Percentiles rank a stretch among this genome's conserved stretches.
Evolutionary conservation across 257 asterid species (phyloP).

Genomic region (Solanum ossicruentum): DNA sequence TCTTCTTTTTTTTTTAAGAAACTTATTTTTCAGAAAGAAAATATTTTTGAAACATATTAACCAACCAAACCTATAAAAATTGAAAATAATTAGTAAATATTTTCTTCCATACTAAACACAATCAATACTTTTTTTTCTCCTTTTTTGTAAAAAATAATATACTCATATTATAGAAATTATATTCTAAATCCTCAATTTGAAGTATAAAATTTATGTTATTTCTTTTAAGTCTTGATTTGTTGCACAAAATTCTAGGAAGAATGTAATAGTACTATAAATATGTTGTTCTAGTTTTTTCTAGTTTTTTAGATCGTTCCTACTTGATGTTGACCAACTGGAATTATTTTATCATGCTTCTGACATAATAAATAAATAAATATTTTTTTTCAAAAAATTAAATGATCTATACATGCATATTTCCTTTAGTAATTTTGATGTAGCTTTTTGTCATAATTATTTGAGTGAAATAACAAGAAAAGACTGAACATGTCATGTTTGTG

Average conservation of each 20-base stretch:
- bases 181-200: no score
- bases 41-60: no score
- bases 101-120: no score
- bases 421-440: background rate
- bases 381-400: background rate
- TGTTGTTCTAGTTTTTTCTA: background rate
- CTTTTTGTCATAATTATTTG: background rate
- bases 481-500: background rate
- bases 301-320: background rate
- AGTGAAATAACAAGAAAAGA: background rate
- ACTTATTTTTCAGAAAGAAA: no score
- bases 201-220: no score
- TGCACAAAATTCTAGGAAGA: constrained; percentile 7
- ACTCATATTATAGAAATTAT: background rate
- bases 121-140: no score
- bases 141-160: no score
- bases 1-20: no score
- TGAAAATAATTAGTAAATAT: no score
- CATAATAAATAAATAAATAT: background rate
- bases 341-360: constrained; percentile 19
- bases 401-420: background rate
- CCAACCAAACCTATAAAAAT: no score
- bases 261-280: background rate
- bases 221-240: background rate
- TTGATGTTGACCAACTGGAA: background rate